Evolutionary conservation across 108 stramenopile genomes (phyloP).

Genomic region (Discostella pseudostelligera): DNA sequence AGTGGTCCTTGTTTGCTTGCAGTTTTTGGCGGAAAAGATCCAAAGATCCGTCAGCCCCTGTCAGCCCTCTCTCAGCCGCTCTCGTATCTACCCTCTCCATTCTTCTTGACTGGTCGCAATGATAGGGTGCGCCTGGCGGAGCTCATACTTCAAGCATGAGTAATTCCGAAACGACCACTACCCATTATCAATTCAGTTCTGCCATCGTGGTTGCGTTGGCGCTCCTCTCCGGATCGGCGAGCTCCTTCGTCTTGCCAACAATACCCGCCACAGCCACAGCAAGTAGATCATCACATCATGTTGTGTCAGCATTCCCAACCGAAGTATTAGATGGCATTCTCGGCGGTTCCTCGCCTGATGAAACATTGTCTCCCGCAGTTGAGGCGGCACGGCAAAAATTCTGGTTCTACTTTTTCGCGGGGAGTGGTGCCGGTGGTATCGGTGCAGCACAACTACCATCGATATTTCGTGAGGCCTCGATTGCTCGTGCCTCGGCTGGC

Average conservation of each 20-base stretch:
- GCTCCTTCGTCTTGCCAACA: neutral
- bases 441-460: conserved; percentile 42
- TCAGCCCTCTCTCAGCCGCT: too few species aligned
- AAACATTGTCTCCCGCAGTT: conserved; percentile 11
- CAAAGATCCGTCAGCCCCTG: too few species aligned
- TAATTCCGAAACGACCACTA: too few species aligned
- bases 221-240: neutral
- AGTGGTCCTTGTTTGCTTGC: too few species aligned
- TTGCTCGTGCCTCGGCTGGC: conserved; percentile 24
- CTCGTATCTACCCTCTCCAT: too few species aligned
- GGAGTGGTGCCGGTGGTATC: conserved; percentile 47
- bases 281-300: conserved; percentile 2
- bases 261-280: neutral
- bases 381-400: conserved; percentile 38
- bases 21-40: too few species aligned
- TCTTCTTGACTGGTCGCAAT: too few species aligned
- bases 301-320: neutral
- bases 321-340: conserved; percentile 3
- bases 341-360: neutral
- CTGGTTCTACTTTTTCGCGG: conserved; percentile 50
- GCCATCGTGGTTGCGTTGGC: neutral
- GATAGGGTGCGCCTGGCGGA: too few species aligned
- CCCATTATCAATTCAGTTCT: neutral
- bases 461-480: conserved; percentile 34
- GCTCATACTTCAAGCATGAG: too few species aligned